A percentile compares a stretch with the other conserved stretches of the same genome.
Evolutionary conservation across 2,329 filamentous ascomycete species (phyloP).

Genomic region (Fusarium brevicatenulatum): DNA sequence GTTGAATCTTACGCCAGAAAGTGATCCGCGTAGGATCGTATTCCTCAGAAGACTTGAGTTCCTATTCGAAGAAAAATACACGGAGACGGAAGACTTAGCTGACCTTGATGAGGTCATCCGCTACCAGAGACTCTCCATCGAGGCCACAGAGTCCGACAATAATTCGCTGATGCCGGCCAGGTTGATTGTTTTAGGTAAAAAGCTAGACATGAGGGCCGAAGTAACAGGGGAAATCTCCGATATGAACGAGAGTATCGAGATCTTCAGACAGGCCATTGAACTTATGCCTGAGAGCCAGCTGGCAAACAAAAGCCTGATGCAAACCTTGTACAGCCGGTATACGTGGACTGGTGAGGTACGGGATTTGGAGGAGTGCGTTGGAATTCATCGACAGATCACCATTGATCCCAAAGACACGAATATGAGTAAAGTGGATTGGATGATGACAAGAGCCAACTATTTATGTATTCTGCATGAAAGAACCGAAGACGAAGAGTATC

Average conservation of each 20-base stretch:
- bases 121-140: not conserved
- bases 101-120: not conserved
- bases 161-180: fast-evolving
- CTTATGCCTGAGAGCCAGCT: not conserved
- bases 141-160: fast-evolving
- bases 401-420: not conserved
- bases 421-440: not conserved
- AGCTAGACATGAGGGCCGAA: not conserved
- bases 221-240: fast-evolving
- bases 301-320: not conserved
- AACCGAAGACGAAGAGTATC: not conserved
- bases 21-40: not conserved
- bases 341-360: not conserved
- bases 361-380: not conserved
- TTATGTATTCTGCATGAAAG: not conserved
- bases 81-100: not conserved
- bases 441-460: not conserved
- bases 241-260: not conserved
- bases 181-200: not conserved
- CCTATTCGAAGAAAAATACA: not conserved
- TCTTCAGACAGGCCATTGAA: fast-evolving
- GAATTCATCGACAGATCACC: not conserved
- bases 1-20: not conserved
- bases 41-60: not conserved
- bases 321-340: not conserved